Conservation (phyloP, 1,284 basidiomycete species). For the Crucibulum cyathiforme region DNA sequence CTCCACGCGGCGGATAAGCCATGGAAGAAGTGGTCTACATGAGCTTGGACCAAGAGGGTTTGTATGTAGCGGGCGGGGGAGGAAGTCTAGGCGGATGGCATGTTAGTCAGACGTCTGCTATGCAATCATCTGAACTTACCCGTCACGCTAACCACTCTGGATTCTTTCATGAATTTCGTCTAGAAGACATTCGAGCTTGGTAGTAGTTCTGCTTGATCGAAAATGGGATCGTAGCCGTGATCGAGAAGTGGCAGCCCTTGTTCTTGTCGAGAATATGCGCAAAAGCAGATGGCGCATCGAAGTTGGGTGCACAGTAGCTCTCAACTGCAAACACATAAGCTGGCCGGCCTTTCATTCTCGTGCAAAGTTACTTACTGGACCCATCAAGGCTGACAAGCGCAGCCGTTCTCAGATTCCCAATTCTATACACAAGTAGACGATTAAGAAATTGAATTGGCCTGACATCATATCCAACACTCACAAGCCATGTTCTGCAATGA, state of each 20-base stretch:
- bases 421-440: constrained; percentile 46
- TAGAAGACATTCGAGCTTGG: constrained; percentile 88
- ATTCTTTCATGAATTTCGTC: constrained; percentile 87
- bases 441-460: background rate
- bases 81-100: constrained; percentile 67
- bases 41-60: constrained; percentile 31
- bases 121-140: constrained; percentile 44
- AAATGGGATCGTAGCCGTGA: constrained; percentile 73
- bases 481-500: constrained; percentile 77
- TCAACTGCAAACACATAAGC: constrained; percentile 59
- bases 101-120: background rate
- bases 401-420: constrained; percentile 81
- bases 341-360: background rate
- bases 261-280: constrained; percentile 87
- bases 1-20: constrained; percentile 89
- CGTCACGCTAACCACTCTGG: constrained; percentile 82
- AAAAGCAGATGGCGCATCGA: constrained; percentile 91
- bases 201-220: constrained; percentile 86
- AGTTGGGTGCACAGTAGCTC: constrained; percentile 90
- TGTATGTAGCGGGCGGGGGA: constrained; percentile 67
- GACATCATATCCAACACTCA: constrained; percentile 39
- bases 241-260: constrained; percentile 93
- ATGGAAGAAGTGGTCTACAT: constrained; percentile 75
- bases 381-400: constrained; percentile 83
- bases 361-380: constrained; percentile 58